Evolutionary conservation across 2,329 filamentous ascomycete species (phyloP), one percentile per base, ranked within the genome.

Genomic region (Blastomyces silverae): DNA sequence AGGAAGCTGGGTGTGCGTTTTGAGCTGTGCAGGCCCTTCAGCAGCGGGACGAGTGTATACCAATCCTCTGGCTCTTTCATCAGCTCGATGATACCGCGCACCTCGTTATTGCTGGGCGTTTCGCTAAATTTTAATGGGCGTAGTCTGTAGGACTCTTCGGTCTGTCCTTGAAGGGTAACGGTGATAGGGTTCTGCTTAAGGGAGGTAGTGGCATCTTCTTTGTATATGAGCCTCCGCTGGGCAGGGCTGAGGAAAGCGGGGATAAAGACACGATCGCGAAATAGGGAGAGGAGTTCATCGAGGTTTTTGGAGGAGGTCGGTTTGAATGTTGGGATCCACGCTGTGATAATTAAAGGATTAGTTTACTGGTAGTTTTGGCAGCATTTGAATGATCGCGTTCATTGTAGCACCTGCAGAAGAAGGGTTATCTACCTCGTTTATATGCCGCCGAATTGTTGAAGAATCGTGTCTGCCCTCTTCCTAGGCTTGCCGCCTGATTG

Each of bases 231-330:
- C 52, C 71, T 73, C 65, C 73, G 73, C 64, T 80, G 78, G 53
- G 72, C 72, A 6, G 70, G 65, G 46, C 71, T 69, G 4, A 81
- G 73, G 48, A 74, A 73, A 60, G 72, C 73, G 37, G 79, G 79
- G 42, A 80, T 76, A 70, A 81, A 80, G 61, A 80, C 71, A 52
- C 77, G 74, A 66, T 79, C 69, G 67, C 79, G 78, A 70, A 78
- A 79, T 65, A 71, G 72, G 37, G 73, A 68, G 42, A 81, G 73
- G 60, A 76, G 71, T 55, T 74, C 68, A 67, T 80, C 74, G 64
- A 80, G 71, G 69, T 80, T 75, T 60, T 75, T 67, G 37, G 77
- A 78, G 20, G 73, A 73, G 60, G 77, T 77, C 17, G 74, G 72
- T 39, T 69, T 68, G 69, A 80, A 80, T 5, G 70, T 72, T 13